Percentiles rank a stretch among this genome's conserved stretches.
Conservation (phyloP, 345 rosid genomes). For the Punica granatum region DNA sequence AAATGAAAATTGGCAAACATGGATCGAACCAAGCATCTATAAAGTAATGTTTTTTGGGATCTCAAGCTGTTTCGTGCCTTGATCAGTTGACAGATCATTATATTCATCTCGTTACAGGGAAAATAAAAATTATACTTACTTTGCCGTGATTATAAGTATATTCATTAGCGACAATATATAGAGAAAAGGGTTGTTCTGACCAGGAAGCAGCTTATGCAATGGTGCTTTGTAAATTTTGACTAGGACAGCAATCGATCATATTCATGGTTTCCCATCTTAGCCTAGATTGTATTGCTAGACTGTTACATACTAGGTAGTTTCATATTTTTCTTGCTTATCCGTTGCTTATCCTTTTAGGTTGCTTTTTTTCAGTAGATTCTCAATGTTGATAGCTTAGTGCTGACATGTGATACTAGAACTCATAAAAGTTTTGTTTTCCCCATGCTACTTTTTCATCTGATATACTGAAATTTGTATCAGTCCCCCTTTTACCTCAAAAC, state of each 20-base stretch:
- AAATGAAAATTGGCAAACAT: background rate
- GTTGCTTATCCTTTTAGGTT: background rate
- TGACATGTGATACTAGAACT: background rate
- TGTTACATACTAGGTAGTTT: background rate
- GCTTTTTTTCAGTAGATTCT: background rate
- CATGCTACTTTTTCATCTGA: background rate
- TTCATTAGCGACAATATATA: background rate
- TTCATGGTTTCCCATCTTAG: background rate
- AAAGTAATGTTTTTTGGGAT: background rate
- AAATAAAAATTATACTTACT: background rate
- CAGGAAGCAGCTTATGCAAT: background rate
- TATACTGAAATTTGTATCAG: background rate
- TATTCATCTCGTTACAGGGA: too few relatives aligned
- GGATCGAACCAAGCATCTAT: background rate
- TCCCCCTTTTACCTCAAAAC: background rate
- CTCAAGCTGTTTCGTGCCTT: background rate
- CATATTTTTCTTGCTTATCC: background rate
- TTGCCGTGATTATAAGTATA: background rate
- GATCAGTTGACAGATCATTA: too few relatives aligned
- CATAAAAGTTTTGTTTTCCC: background rate
- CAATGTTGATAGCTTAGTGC: background rate
- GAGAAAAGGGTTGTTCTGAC: background rate
- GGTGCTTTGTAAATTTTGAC: background rate
- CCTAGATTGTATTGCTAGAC: background rate
- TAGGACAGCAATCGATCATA: background rate